phyloP scores from a whole-genome alignment of 129 eudicot species.

The Apium graveolens region DNA sequence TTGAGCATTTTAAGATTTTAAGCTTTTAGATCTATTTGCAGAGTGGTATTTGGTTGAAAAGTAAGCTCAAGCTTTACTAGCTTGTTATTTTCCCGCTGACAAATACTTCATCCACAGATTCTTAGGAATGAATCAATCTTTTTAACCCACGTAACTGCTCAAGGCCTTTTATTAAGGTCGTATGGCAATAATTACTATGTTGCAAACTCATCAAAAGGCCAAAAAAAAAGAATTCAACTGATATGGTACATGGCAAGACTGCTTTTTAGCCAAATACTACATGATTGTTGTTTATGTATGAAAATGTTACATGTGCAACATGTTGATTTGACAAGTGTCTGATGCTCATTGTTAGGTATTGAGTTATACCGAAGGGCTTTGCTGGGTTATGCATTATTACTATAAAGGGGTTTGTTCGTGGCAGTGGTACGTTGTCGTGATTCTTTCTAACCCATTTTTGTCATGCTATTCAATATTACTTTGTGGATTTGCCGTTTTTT shows the following conservation, averaged over 20 bases:
- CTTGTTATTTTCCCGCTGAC: not conserved
- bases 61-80: not conserved
- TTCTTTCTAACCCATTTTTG: not conserved
- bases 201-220: not conserved
- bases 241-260: not conserved
- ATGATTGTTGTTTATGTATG: not conserved
- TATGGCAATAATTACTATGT: not conserved
- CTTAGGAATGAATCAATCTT: not conserved
- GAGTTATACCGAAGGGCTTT: conserved; percentile 82
- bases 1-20: not conserved
- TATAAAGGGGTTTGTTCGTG: conserved; percentile 99
- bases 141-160: not conserved
- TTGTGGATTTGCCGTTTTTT: not conserved
- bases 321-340: conserved; percentile 1
- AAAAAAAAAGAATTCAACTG: not conserved
- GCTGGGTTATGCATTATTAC: conserved; percentile 99
- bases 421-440: conserved; percentile 50
- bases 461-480: not conserved
- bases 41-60: not conserved
- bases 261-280: not conserved
- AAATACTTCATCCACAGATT: not conserved
- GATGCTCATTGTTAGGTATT: conserved; percentile 40
- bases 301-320: not conserved
- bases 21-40: not conserved
- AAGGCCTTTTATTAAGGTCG: not conserved